Evolutionary conservation across 495 filamentous ascomycete species (phyloP), one percentile per base, ranked within the genome.

Genomic region (Aspergillus funiculosus): DNA sequence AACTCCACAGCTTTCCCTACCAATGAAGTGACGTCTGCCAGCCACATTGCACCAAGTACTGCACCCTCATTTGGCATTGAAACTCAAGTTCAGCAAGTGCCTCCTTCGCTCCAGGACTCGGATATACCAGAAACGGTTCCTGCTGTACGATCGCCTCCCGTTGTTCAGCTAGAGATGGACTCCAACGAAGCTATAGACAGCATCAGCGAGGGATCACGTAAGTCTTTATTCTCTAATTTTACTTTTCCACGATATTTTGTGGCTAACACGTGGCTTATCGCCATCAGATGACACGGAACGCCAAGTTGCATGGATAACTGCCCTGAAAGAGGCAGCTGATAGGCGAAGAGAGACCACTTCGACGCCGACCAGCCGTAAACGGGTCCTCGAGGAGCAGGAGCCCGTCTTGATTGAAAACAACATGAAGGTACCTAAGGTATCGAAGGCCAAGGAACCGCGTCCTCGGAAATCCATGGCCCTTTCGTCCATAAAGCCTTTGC

Each of bases 401-500:
- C 25, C 25, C 2, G 11, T 39, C 13, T 42, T 48, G 3, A 21
- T 36, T 6, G 46, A 58, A 25, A 56, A 44, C 17, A 49, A 51
- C 43, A 19, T 49, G 8, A 69, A 68, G 19, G 28, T 36, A 3
- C 15, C 53, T 6, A 68, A 68, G 44, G 44, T 55, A 11, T 52
- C 54, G 4, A 50, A 53, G 7, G 22, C 56, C 8, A 44, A 44
- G 29, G 31, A 20, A 30, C 28, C 40, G 13, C 34, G 31, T 7
- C 35, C 51, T 15, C 46, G 57, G 22, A 60, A 52, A 36, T 69
- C 69, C 2, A 49, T 71, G 34, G 62, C 62, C 5, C 38, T 61
- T n/a, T 53, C 62, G 6, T 67, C 58, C 9, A 49, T 59, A 31
- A 63, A 65, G 26, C 57, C 57, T 1, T 39, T 71, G 5, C 69